These are phyloP conservation scores for Aegilops umbellulata DNA, from an alignment of 176 grass and related monocot genomes.

Conservation along the genomic window DNA sequence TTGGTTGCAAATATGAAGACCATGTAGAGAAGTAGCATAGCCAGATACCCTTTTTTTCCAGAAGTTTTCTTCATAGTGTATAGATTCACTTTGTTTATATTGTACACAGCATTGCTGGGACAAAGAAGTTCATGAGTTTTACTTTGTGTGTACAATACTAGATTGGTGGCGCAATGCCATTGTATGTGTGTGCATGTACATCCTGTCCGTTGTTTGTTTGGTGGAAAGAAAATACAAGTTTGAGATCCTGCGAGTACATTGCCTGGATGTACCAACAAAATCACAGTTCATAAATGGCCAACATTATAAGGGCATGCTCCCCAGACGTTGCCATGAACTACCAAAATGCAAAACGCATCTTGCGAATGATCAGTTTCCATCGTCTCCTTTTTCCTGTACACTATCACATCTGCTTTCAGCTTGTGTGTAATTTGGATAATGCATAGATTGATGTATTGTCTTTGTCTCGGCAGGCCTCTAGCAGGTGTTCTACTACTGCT, in stretches of 20 bases:
- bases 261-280: neutral
- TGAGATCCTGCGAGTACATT: neutral
- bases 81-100: slow-evolving; percentile 35
- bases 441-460: neutral
- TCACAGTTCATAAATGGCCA: neutral
- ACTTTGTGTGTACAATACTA: slow-evolving; percentile 8
- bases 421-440: slow-evolving; percentile 1
- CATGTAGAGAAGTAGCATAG: slow-evolving; percentile 22
- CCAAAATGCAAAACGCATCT: neutral
- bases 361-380: neutral
- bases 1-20: neutral
- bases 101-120: slow-evolving; percentile 13
- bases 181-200: slow-evolving; percentile 7
- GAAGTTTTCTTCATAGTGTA: slow-evolving; percentile 6
- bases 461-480: neutral
- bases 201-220: neutral
- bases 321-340: neutral
- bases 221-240: neutral
- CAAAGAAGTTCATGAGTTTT: slow-evolving; percentile 18
- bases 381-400: neutral
- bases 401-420: neutral
- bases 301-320: neutral
- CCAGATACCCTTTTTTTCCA: neutral
- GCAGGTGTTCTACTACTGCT: slow-evolving; percentile 2
- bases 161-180: slow-evolving; percentile 9